These are phyloP conservation scores for Gossypium herbaceum DNA, from an alignment of 345 rosid genomes.

Conservation along the genomic window DNA sequence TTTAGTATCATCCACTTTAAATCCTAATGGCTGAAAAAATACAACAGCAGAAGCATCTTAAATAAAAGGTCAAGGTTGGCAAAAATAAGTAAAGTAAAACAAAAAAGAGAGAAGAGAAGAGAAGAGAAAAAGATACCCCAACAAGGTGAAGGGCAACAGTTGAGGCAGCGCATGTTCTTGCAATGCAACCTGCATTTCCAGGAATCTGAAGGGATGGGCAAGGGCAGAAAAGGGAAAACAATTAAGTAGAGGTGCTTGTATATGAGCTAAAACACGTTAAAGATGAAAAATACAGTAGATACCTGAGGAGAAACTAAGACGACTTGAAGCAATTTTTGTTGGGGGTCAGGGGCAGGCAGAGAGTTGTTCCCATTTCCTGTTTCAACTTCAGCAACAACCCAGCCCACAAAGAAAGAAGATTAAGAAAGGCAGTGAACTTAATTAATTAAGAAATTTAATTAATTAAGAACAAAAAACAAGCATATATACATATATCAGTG, in stretches of 20 bases:
- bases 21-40: constrained; percentile 78
- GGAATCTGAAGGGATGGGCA: constrained; percentile 54
- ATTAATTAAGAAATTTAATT: not conserved
- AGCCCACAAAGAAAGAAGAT: not conserved
- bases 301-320: constrained; percentile 98
- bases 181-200: constrained; percentile 96
- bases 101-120: not conserved
- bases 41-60: constrained; percentile 18
- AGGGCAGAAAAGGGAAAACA: not conserved
- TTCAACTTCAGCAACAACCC: constrained; percentile 30
- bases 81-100: not conserved
- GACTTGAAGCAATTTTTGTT: constrained; percentile 66
- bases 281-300: not conserved
- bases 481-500: not conserved
- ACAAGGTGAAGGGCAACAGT: constrained; percentile 86
- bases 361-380: constrained; percentile 33
- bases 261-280: not conserved
- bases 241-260: not conserved
- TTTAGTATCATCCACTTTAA: constrained; percentile 75
- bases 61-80: not conserved
- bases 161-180: constrained; percentile 94
- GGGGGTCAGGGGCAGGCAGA: constrained; percentile 35
- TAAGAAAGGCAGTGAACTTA: not conserved
- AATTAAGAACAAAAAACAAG: not conserved
- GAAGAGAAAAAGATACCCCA: constrained; percentile 36